Base-by-base conservation (phyloP, 768 basidiomycete species). In the Lactarius trivialis region DNA sequence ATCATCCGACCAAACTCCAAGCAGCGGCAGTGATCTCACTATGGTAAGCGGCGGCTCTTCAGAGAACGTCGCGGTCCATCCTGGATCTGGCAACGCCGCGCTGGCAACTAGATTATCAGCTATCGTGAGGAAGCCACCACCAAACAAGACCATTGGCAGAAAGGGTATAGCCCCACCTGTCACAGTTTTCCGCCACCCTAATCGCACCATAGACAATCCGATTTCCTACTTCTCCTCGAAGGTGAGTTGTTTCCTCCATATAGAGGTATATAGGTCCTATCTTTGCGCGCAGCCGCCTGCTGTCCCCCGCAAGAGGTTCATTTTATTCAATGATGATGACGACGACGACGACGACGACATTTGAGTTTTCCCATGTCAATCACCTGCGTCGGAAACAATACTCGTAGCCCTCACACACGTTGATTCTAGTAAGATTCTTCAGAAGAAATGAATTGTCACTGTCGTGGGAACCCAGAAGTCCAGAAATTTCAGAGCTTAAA, bases 271-370 rank as follows among this genome's bases (percentile, higher is more conserved):
- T 49, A 39, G 15, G 19, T 32, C n/a, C 32, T 19, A 17, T 33
- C 34, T 28, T n/a, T 32, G n/a, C 30, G 24, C n/a, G 19, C 45
- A 64, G 56, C 43, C 39, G 21, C 33, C 56, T 28, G 59, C 61
- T 4, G 56, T 60, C 24, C 63, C 65, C 14, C 64, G 68, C 1
- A 73, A 73, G 61, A 59, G 72, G n/a, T 73, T 72, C 61, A 72
- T 73, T 0, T 57, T 67, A 14, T 59, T 70, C 7, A 71, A 71
- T 0, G 67, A 70, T 33, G 70, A 73, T n/a, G 72, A 73, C 2
- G 72, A 71, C 0, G 72, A 68, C 19, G 57, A 67, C n/a, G 64
- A 65, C 36, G 60, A 50, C 7, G 63, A 66, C 19, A 43, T 57
- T n/a, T 66, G 51, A 60, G 24, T n/a, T 24, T 64, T 55, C 54